Evolutionary conservation across 352 stramenopile genomes (phyloP).

Genomic region (Globisporangium uncinulatum): DNA sequence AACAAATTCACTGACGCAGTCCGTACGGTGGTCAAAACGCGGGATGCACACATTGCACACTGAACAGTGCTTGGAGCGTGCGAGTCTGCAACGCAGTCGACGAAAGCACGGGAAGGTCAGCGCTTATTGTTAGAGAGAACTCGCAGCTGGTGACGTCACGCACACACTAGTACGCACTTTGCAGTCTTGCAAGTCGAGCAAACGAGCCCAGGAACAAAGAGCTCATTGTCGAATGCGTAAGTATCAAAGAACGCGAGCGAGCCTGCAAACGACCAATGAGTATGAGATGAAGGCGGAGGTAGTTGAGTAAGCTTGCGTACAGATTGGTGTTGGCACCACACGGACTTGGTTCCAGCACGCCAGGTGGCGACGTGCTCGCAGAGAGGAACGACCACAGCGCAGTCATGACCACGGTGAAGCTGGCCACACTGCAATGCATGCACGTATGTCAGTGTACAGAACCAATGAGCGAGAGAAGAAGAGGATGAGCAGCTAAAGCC

Average conservation of each 20-base stretch:
- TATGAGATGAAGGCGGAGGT: neutral
- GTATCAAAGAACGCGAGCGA: slow-evolving; percentile 48
- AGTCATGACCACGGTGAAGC: slow-evolving; percentile 26
- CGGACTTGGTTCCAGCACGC: slow-evolving; percentile 40
- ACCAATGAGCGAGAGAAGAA: no score
- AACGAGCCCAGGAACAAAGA: slow-evolving; percentile 26
- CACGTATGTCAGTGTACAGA: no score
- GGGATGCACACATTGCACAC: slow-evolving; percentile 60
- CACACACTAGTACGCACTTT: slow-evolving; percentile 28
- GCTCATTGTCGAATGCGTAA: slow-evolving; percentile 39
- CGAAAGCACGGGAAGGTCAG: neutral
- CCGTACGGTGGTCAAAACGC: slow-evolving; percentile 57
- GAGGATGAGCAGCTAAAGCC: neutral
- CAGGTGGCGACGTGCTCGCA: slow-evolving; percentile 34
- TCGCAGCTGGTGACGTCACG: no score
- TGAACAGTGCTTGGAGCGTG: slow-evolving; percentile 64
- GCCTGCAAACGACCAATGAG: slow-evolving; percentile 13
- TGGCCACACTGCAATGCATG: slow-evolving; percentile 23
- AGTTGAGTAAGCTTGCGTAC: no score
- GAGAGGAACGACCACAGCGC: slow-evolving; percentile 47
- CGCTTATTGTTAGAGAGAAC: no score
- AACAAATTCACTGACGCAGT: neutral
- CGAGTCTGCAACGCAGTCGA: slow-evolving; percentile 20
- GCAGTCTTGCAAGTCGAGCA: slow-evolving; percentile 42
- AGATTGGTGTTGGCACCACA: neutral